phyloP scores from a whole-genome alignment of 2,329 filamentous ascomycete genomes.

The Exophiala bonariae region DNA sequence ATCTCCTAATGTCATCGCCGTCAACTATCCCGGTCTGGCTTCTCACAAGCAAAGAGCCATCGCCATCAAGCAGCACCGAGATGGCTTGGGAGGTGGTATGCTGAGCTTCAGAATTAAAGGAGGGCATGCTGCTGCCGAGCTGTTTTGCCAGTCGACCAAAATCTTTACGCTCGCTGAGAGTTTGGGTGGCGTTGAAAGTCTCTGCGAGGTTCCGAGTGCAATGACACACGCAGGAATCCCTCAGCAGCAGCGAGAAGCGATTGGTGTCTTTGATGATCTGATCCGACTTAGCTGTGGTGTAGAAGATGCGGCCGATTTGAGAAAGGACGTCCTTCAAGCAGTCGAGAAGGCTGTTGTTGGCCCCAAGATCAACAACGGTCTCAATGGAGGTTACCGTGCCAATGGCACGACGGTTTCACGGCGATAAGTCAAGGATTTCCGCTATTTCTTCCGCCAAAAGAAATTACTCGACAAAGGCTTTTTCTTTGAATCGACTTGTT shows the following conservation, averaged over 20 bases:
- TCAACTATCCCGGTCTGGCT: slow-evolving; percentile 92
- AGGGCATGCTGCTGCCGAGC: slow-evolving; percentile 79
- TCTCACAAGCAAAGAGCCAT: slow-evolving; percentile 86
- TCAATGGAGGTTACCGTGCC: slow-evolving; percentile 11
- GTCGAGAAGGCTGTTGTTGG: slow-evolving; percentile 70
- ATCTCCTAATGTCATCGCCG: slow-evolving; percentile 78
- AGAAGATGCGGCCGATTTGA: slow-evolving; percentile 84
- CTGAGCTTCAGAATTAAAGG: slow-evolving; percentile 92
- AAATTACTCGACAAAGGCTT: too few species aligned
- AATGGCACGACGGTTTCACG: slow-evolving; percentile 6
- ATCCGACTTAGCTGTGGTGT: slow-evolving; percentile 92
- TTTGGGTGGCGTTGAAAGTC: slow-evolving; percentile 85
- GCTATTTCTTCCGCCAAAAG: too few species aligned
- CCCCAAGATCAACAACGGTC: slow-evolving; percentile 47
- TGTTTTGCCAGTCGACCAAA: slow-evolving; percentile 85
- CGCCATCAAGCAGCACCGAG: slow-evolving; percentile 85
- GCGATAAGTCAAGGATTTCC: neutral
- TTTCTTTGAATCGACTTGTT: neutral
- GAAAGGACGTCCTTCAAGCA: slow-evolving; percentile 77
- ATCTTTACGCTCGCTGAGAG: slow-evolving; percentile 94
- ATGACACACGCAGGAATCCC: slow-evolving; percentile 99
- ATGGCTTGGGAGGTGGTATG: slow-evolving; percentile 96
- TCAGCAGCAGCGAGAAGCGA: slow-evolving; percentile 81
- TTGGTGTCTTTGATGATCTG: slow-evolving; percentile 92
- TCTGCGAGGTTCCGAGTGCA: slow-evolving; percentile 87